These are phyloP conservation scores for Ormosia emarginata DNA, from an alignment of 306 rosid genomes.

Conservation along the genomic window DNA sequence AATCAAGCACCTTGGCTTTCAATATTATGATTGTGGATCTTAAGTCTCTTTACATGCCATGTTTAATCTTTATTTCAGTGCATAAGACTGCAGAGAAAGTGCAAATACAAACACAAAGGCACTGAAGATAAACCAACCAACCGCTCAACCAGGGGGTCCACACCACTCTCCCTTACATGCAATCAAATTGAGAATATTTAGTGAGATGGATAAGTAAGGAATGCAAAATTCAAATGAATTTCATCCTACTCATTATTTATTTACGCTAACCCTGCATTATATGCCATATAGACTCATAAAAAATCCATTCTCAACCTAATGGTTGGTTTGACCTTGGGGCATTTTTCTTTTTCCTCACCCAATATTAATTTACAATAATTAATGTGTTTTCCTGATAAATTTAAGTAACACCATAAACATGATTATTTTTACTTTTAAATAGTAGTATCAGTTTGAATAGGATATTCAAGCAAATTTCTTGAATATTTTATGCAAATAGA, in stretches of 20 bases:
- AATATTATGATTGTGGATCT: neutral
- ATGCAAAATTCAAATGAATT: slow-evolving; percentile 47
- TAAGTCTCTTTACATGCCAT: slow-evolving; percentile 19
- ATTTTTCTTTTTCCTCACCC: neutral
- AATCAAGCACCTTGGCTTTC: neutral
- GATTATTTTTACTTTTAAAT: neutral
- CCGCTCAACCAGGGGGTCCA: slow-evolving; percentile 63
- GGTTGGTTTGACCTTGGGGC: neutral
- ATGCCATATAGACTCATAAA: neutral
- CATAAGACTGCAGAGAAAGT: slow-evolving; percentile 1
- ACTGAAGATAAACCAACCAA: slow-evolving; percentile 61
- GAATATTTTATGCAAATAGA: slow-evolving; percentile 1
- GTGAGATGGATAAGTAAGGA: slow-evolving; percentile 18
- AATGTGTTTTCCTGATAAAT: neutral
- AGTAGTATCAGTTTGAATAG: neutral
- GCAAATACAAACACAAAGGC: slow-evolving; percentile 46
- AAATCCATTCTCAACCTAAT: neutral
- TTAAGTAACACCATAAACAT: neutral
- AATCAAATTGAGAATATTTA: slow-evolving; percentile 44
- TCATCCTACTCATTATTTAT: slow-evolving; percentile 17
- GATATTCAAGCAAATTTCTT: neutral
- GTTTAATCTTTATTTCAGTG: neutral
- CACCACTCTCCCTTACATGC: slow-evolving; percentile 7
- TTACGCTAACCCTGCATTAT: slow-evolving; percentile 12
- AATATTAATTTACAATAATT: neutral